These are phyloP conservation scores for Cornus florida DNA, from an alignment of 148 eudicot species.

Conservation along the genomic window DNA sequence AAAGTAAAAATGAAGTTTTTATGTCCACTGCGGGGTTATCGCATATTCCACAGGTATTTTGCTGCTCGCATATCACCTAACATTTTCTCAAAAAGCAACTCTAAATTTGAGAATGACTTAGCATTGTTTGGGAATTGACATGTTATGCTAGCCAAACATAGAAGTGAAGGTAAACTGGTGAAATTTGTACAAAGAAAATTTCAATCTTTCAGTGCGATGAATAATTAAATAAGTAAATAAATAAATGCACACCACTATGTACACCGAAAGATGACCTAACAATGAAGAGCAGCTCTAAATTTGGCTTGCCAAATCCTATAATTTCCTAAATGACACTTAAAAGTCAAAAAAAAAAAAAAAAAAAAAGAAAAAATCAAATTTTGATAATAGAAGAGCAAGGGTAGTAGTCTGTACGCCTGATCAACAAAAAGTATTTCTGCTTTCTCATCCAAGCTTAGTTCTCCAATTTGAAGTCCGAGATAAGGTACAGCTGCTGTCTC, in stretches of 20 bases:
- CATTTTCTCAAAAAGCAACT: not conserved
- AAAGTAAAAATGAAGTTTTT: not conserved
- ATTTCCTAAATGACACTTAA: not conserved
- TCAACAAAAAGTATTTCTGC: constrained; percentile 82
- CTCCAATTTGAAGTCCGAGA: constrained; percentile 59
- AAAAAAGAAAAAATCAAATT: not conserved
- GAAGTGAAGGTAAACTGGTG: not conserved
- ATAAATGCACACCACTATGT: not conserved
- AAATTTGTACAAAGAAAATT: not conserved
- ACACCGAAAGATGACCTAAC: not conserved
- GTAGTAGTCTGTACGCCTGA: constrained; percentile 52
- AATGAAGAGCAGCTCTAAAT: not conserved
- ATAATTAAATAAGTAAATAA: not conserved
- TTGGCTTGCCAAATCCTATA: not conserved
- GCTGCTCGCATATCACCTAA: not conserved
- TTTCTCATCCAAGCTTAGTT: constrained; percentile 78
- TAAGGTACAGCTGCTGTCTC: constrained; percentile 73
- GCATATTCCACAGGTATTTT: not conserved
- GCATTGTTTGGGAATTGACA: not conserved
- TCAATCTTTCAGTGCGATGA: not conserved
- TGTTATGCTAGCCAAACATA: not conserved
- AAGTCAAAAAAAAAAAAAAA: not conserved
- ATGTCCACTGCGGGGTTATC: not conserved
- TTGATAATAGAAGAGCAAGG: not conserved
- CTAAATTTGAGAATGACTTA: not conserved